Base-by-base conservation (phyloP, 2,329 filamentous ascomycete species). In the Monosporascus cannonballus region DNA sequence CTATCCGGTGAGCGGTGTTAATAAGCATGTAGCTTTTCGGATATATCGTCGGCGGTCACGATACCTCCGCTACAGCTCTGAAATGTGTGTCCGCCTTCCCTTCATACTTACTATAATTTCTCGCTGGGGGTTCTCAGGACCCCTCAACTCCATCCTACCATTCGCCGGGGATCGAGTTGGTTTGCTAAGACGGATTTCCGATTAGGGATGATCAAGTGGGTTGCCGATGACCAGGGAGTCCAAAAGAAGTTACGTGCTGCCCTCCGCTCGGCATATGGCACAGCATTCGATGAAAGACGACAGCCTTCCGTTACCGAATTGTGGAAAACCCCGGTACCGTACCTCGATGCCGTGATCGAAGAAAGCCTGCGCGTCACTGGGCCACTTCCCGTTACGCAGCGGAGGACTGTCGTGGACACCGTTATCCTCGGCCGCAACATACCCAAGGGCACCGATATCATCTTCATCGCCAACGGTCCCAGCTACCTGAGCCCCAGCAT, bases 261-360 rank as follows among this genome's bases (percentile, higher is more conserved):
- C 20, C 47, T 62, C 27, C 50, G 45, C n/a, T 34, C 49, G 8
- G 54, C 54, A 4, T 60, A 56, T 47, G 8, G 51, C 2, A 49
- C 41, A 7, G 57, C 57, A 11, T n/a, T 41, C 15, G 46, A 14
- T 1, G 49, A 59, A 30, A 45, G 41, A 1, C 51, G 53, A 2
- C 60, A 61, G 22, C 60, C 59, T 3, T 53, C 46, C 3, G 49
- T 49, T 3, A 39, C 45, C 2, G 57, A 61, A 17, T 44, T 61
- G 15, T 54, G 45, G 37, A 60, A 60, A 24, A 55, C 41, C 3
- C 41, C 27, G 0, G 51, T 95, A 65, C 85, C 87, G 3, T 96
- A 93, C 67, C 81, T 94, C 45, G 84, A 89, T 64, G 90, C 90
- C 34, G 83, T 96, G 22, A 85, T 86, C 67, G 86, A 81, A 63